Base-by-base conservation (phyloP, 1,284 basidiomycete genomes). In the Pyrrhoderma noxium region DNA sequence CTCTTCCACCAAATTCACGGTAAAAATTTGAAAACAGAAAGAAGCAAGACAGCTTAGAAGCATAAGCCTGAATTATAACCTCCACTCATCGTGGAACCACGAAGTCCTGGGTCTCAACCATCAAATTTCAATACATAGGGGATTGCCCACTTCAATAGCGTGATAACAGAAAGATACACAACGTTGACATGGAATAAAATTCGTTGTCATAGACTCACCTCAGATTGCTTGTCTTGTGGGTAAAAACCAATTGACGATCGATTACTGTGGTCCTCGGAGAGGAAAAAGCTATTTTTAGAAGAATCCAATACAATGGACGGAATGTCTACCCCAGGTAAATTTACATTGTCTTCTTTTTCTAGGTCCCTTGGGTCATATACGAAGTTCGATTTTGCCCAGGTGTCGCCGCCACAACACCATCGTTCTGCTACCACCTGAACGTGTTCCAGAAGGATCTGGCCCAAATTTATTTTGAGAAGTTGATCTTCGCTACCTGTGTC, bases 391-490 rank as follows among this genome's bases (percentile, higher is more conserved):
- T 25, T 42, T 23, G 14, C 16, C 51, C 45, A 52, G 8, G 42
- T 42, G 38, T 21, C 44, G 22, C 48, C 31, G 22, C 42, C 39
- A 44, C 27, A 27, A 46, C n/a, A 37, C 48, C 48, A 54, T 41
- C 40, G 18, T 18, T 25, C 22, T 8, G 39, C 14, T 27, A 54
- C 43, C 39, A 46, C 53, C 19, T 39, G 23, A 35, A 54, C 31
- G 21, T 36, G 53, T 8, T 49, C 47, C 44, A 50, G 42, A 47
- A 54, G 18, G 42, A 41, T 35, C 37, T 52, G 51, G 39, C 21
- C 49, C 49, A 11, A 35, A 35, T 34, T 48, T 42, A 25, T 18
- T 27, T 21, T 23, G 35, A 14, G 23, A 16, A 25, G 35, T 18
- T 21, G 34, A 39, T 51, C 43, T 27, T 51, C 43, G 18, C 21